Percentiles rank a stretch among this genome's conserved stretches.
phyloP scores from a whole-genome alignment of 768 basidiomycete genomes.

The Lactifluus rugatus region DNA sequence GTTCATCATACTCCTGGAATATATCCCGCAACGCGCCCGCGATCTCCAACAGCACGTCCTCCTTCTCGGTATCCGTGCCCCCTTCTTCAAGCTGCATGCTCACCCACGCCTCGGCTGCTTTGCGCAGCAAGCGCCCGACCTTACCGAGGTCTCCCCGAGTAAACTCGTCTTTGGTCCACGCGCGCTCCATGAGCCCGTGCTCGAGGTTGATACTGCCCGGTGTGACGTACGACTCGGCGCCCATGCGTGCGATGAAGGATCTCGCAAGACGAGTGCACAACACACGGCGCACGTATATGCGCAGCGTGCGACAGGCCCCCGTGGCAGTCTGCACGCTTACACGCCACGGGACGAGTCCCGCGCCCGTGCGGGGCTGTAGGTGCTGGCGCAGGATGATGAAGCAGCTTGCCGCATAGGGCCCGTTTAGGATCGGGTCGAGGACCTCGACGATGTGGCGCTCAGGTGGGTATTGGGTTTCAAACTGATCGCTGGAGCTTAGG shows the following conservation, averaged over 20 bases:
- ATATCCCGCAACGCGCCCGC: slow-evolving; percentile 63
- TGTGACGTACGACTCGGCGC: slow-evolving; percentile 43
- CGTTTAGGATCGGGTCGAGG: slow-evolving; percentile 47
- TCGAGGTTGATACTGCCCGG: slow-evolving; percentile 52
- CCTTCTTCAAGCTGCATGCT: slow-evolving; percentile 24
- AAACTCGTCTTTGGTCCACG: slow-evolving; percentile 60
- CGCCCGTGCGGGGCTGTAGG: slow-evolving; percentile 39
- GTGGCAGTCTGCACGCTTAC: slow-evolving; percentile 23
- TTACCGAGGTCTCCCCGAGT: slow-evolving; percentile 59
- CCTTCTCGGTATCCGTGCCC: slow-evolving; percentile 20
- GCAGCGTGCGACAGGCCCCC: slow-evolving; percentile 40
- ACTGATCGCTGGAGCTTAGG: slow-evolving; percentile 32
- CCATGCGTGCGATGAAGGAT: slow-evolving; percentile 51
- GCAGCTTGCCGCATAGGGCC: slow-evolving; percentile 57
- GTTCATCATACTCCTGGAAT: slow-evolving; percentile 59
- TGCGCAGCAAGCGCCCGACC: slow-evolving; percentile 44
- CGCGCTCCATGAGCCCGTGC: slow-evolving; percentile 56
- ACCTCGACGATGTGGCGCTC: slow-evolving; percentile 52
- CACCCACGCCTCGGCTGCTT: slow-evolving; percentile 54
- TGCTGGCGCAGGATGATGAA: slow-evolving; percentile 52
- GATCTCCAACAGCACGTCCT: slow-evolving; percentile 52
- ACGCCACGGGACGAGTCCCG: slow-evolving; percentile 14
- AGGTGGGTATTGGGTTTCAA: slow-evolving; percentile 26
- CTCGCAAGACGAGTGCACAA: slow-evolving; percentile 54
- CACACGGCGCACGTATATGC: slow-evolving; percentile 52